Evolutionary conservation across 805 yeast genomes (phyloP).

Genomic region (Nakazawaea holstii): DNA sequence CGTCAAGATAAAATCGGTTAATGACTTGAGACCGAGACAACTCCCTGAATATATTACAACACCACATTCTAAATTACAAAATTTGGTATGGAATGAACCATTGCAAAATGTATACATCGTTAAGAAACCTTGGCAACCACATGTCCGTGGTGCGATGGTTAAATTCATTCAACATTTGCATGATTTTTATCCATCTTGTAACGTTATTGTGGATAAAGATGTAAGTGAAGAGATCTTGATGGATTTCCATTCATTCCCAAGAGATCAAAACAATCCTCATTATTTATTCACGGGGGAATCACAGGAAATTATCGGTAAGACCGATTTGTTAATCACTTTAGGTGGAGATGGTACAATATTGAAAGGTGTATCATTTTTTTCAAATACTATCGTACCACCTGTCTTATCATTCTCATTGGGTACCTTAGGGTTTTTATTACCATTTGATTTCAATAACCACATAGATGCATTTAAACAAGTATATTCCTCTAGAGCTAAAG

Average conservation of each 20-base stretch:
- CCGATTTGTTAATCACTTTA: conserved; percentile 78
- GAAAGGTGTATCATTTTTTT: conserved; percentile 76
- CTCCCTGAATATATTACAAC: conserved; percentile 49
- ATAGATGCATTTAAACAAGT: conserved; percentile 59
- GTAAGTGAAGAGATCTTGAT: conserved; percentile 60
- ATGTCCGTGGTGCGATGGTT: conserved; percentile 62
- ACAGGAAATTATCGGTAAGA: conserved; percentile 52
- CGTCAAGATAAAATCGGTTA: conserved; percentile 10
- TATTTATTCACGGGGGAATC: conserved; percentile 53
- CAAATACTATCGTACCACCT: conserved; percentile 75
- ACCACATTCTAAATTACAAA: conserved; percentile 56
- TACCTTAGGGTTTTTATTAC: conserved; percentile 82
- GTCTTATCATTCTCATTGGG: conserved; percentile 86
- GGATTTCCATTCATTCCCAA: conserved; percentile 18
- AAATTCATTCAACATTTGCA: conserved; percentile 59
- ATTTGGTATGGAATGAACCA: conserved; percentile 66
- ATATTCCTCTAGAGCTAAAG: conserved; percentile 62
- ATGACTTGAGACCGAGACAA: conserved; percentile 9
- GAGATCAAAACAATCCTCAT: conserved; percentile 23
- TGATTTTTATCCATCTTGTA: conserved; percentile 60
- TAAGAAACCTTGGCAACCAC: conserved; percentile 75
- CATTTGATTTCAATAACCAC: conserved; percentile 71
- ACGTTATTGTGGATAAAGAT: conserved; percentile 71
- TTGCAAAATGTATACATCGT: conserved; percentile 72
- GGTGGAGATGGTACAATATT: conserved; percentile 98